These are phyloP conservation scores for Opeltia flavorubescens DNA, from an alignment of 495 filamentous ascomycete species.

Conservation along the genomic window DNA sequence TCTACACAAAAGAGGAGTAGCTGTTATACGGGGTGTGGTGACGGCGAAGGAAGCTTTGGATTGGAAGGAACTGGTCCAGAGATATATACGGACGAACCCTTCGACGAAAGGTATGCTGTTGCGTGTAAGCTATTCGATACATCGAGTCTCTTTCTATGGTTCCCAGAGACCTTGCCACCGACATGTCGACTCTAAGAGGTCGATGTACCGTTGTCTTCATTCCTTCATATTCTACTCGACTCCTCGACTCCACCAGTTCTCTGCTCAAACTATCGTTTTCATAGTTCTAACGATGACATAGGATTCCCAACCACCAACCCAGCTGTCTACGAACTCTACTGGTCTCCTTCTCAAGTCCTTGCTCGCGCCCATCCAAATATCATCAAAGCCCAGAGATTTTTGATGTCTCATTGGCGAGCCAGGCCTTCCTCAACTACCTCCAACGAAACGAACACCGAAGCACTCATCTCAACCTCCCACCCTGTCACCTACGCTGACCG, in stretches of 20 bases:
- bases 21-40: conserved; percentile 44
- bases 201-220: too few relatives aligned
- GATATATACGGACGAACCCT: conserved; percentile 43
- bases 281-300: neutral
- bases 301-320: conserved; percentile 45
- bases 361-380: conserved; percentile 62
- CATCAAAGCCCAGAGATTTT: conserved; percentile 50
- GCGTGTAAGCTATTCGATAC: too few relatives aligned
- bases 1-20: conserved; percentile 41
- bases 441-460: conserved; percentile 34
- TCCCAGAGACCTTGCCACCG: too few relatives aligned
- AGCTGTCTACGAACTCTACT: conserved; percentile 81
- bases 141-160: neutral
- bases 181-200: too few relatives aligned
- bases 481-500: conserved; percentile 71
- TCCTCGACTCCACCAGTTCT: too few relatives aligned
- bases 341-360: conserved; percentile 61
- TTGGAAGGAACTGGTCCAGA: conserved; percentile 41
- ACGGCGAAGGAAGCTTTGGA: conserved; percentile 38
- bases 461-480: conserved; percentile 47
- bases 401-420: conserved; percentile 65
- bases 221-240: too few relatives aligned
- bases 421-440: too few relatives aligned
- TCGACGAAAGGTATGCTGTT: conserved; percentile 12
- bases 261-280: neutral